A percentile compares a stretch with the other conserved stretches of the same genome.
Evolutionary conservation across 176 grass and related monocot genomes (phyloP).

Genomic region (Carex scoparia): DNA sequence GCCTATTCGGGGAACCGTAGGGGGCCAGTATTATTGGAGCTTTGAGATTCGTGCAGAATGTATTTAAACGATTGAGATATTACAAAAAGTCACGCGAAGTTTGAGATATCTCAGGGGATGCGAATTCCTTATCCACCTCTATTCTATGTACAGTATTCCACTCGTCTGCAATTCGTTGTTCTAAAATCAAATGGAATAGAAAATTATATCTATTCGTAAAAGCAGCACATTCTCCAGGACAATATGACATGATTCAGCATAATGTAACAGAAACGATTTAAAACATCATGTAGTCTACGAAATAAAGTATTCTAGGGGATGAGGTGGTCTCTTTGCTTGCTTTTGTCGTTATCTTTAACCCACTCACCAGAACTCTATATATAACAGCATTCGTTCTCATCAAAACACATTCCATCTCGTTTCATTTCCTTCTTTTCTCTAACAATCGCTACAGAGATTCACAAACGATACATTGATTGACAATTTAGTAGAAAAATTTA

Average conservation of each 20-base stretch:
- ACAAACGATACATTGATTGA: background rate
- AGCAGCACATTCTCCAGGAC: too few species aligned
- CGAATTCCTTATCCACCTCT: background rate
- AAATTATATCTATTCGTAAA: too few species aligned
- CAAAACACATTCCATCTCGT: conserved; percentile 24
- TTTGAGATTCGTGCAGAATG: too few species aligned
- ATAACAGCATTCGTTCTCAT: background rate
- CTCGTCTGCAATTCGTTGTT: background rate
- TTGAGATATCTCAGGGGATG: too few species aligned
- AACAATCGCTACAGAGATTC: background rate
- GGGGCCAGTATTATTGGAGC: too few species aligned
- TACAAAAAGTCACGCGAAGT: too few species aligned
- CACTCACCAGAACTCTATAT: conserved; percentile 25
- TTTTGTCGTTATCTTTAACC: background rate
- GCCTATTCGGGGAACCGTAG: too few species aligned
- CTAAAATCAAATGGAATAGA: background rate
- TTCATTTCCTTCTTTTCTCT: background rate
- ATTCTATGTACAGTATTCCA: background rate
- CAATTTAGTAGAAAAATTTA: background rate
- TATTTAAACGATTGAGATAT: too few species aligned
- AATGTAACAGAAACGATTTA: background rate
- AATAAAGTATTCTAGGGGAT: background rate
- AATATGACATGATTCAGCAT: background rate
- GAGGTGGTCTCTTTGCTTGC: background rate
- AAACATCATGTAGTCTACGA: background rate